These are phyloP conservation scores for Xylaria acuta DNA, from an alignment of 495 filamentous ascomycete species.

Conservation along the genomic window DNA sequence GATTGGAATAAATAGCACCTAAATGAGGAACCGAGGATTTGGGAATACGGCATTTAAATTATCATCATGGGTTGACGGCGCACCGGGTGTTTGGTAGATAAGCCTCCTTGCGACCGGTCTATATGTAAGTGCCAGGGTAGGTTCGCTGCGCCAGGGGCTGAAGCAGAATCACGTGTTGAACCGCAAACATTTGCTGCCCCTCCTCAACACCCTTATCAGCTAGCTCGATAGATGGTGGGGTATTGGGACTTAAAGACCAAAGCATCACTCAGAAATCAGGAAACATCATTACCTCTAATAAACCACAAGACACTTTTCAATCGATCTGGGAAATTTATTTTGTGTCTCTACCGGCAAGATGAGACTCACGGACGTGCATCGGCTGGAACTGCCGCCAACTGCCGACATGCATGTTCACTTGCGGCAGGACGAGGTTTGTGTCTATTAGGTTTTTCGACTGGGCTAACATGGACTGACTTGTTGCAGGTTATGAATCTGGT, in stretches of 20 bases:
- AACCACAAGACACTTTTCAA: neutral
- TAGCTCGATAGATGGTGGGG: constrained; percentile 26
- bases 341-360: constrained; percentile 33
- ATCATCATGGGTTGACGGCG: neutral
- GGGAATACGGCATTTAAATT: too few relatives aligned
- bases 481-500: constrained; percentile 77
- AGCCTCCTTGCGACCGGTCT: too few relatives aligned
- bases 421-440: constrained; percentile 64
- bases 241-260: neutral
- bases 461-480: constrained; percentile 2
- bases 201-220: constrained; percentile 14
- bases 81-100: neutral
- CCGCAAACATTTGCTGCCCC: constrained; percentile 22
- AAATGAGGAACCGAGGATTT: neutral
- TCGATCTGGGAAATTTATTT: neutral
- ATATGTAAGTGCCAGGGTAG: constrained; percentile 16
- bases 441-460: neutral
- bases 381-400: constrained; percentile 69
- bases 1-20: neutral
- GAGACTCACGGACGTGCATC: constrained; percentile 51
- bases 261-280: neutral
- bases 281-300: neutral
- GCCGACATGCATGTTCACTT: constrained; percentile 71
- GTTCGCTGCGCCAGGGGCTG: constrained; percentile 17
- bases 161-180: constrained; percentile 29